Conservation (phyloP, 164 flowering plant genomes). For the Brasenia schreberi region DNA sequence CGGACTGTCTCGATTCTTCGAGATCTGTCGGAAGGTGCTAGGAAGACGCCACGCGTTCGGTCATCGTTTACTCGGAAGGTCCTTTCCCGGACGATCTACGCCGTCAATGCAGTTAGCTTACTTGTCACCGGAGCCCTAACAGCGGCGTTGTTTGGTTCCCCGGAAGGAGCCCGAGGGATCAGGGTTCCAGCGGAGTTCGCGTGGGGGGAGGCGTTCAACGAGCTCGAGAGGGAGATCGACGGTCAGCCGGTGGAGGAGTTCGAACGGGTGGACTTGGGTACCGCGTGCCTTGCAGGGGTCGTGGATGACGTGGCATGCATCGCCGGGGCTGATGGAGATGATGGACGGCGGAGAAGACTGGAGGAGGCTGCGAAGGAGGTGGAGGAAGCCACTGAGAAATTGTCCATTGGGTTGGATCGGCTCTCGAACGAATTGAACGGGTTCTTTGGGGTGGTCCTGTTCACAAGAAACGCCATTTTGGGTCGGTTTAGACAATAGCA, state of each 20-base stretch:
- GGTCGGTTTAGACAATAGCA: no score
- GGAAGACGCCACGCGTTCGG: conserved; percentile 14
- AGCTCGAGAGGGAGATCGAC: conserved; percentile 7
- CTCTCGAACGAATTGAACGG: no score
- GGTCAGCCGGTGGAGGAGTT: conserved; percentile 8
- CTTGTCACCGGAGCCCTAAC: conserved; percentile 15
- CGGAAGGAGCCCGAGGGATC: conserved; percentile 1
- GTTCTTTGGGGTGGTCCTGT: no score
- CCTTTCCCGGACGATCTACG: conserved; percentile 16
- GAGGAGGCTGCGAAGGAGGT: not conserved
- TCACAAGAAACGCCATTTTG: no score
- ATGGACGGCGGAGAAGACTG: not conserved
- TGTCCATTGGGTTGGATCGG: no score
- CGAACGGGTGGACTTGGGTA: conserved; percentile 8
- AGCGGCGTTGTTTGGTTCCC: conserved; percentile 10
- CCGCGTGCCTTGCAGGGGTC: conserved; percentile 6
- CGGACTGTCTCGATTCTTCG: conserved; percentile 10
- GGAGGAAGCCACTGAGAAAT: no score
- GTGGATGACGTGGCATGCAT: conserved; percentile 4
- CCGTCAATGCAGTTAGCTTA: conserved; percentile 18
- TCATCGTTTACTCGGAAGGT: conserved; percentile 11
- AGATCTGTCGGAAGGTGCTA: conserved; percentile 10
- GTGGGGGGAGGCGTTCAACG: conserved; percentile 20
- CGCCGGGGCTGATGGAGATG: not conserved
- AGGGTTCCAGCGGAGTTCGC: conserved; percentile 14